A percentile compares a stretch with the other conserved stretches of the same genome.
phyloP scores from a whole-genome alignment of 257 asterid genomes.

The Linderniella brevidens region DNA sequence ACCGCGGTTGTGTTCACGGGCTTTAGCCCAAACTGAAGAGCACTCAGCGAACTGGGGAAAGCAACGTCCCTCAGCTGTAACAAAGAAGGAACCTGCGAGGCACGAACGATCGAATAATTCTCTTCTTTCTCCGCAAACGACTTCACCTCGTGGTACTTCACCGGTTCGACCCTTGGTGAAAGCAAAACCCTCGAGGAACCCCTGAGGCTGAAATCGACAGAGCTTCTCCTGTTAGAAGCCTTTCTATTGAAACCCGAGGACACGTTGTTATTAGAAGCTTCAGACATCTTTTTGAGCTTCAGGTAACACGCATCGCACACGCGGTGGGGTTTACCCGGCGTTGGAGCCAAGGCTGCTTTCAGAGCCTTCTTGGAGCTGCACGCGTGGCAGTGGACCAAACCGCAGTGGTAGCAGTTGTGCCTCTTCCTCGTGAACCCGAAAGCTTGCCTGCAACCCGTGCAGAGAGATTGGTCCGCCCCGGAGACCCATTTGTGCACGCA shows the following conservation, averaged over 20 bases:
- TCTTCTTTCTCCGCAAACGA: constrained; percentile 32
- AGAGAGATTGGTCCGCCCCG: not conserved
- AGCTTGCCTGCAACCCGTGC: not conserved
- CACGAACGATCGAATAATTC: constrained; percentile 49
- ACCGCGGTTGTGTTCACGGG: constrained; percentile 23
- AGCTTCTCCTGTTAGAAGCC: no score
- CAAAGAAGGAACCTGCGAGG: constrained; percentile 52
- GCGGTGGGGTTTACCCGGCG: not conserved
- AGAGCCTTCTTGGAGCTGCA: not conserved
- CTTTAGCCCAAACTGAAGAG: constrained; percentile 46
- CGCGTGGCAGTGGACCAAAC: not conserved
- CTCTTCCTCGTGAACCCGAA: constrained; percentile 1
- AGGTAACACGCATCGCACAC: not conserved
- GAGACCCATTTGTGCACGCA: constrained; percentile 4
- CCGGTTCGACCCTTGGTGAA: constrained; percentile 13
- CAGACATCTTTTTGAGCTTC: constrained; percentile 1
- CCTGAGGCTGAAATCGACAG: not conserved
- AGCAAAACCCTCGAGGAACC: not conserved
- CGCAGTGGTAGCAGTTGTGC: constrained; percentile 3
- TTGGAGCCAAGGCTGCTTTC: not conserved
- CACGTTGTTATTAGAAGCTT: not conserved
- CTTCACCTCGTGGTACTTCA: constrained; percentile 82
- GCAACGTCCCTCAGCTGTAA: constrained; percentile 57
- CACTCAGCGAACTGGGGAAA: constrained; percentile 29
- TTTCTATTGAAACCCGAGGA: no score